Evolutionary conservation across 2,329 filamentous ascomycete species (phyloP), one percentile per base, ranked within the genome.

Genomic region (Huntiella savannae): DNA sequence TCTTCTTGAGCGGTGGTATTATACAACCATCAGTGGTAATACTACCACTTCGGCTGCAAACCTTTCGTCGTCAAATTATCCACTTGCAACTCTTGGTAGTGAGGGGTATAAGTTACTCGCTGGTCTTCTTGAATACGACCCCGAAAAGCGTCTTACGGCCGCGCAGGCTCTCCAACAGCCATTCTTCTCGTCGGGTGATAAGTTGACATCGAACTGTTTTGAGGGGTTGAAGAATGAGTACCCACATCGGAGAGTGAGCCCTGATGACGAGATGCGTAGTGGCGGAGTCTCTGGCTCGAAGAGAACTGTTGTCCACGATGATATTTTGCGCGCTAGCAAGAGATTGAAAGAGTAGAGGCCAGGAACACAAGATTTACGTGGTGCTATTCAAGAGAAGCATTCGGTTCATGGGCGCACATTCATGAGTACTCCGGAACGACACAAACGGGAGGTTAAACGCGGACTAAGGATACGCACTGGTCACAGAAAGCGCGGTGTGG

Each of bases 191-290:
- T 77, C 77, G 55, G 78, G 78, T 2, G 78, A 82, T 16, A 75
- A 76, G 50, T 74, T 91, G 13, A 80, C 73, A 36, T 70, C 76
- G 35, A 91, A 93, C 58, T 95, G 86, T 57, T 98, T 98, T 54
- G 85, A 94, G 56, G 86, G 87, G 0, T 70, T 86, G 45, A 84
- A 85, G 61, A 77, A 77, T 52, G 84, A 91, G 56, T 98, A 98
- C 60, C 91, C 91, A 0, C 78, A 86, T 56, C 73, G 91, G 5
- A 75, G 88, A 42, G 87, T 98, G 36, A 94, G 82, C 55, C 80
- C 92, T 55, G 91, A 98, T 56, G 86, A 95, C 58, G 91, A 96
- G 60, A 95, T 96, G 48, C 71, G 84, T n/a, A 87, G 83, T 0
- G 79, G 79, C 38, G 93, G 85, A 59, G 62, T 95, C 33, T 85